A percentile compares a stretch with the other conserved stretches of the same genome.
These are phyloP conservation scores for Suillus fuscotomentosus DNA, from an alignment of 768 basidiomycete species.

Conservation along the genomic window DNA sequence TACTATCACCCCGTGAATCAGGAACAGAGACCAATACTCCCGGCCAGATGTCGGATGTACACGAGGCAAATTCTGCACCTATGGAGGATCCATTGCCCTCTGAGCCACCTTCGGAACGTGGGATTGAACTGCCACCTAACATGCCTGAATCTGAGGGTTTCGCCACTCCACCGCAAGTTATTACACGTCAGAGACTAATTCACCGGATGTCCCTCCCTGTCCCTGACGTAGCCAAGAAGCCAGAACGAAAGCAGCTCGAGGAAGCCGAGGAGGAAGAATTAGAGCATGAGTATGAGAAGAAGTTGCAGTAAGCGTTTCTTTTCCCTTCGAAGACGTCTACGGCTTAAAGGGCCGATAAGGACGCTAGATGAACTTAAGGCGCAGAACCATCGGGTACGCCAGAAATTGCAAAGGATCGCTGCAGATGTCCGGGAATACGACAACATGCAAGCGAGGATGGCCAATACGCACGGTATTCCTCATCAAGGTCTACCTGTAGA, in stretches of 20 bases:
- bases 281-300: conserved; percentile 54
- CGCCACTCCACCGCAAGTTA: background rate
- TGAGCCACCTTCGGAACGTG: conserved; percentile 10
- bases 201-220: conserved; percentile 38
- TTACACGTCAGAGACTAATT: conserved; percentile 1
- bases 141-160: background rate
- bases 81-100: conserved; percentile 4
- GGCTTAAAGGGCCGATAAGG: conserved; percentile 33
- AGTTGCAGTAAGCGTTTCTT: conserved; percentile 18
- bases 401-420: conserved; percentile 66
- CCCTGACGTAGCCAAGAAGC: background rate
- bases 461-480: conserved; percentile 45
- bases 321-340: background rate
- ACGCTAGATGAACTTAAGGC: conserved; percentile 55
- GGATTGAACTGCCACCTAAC: conserved; percentile 2
- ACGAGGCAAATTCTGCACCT: conserved; percentile 7
- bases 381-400: conserved; percentile 68
- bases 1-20: conserved; percentile 17
- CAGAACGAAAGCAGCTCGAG: conserved; percentile 26
- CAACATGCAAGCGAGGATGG: conserved; percentile 49
- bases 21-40: conserved; percentile 11
- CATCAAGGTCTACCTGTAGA: conserved; percentile 58
- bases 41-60: conserved; percentile 8
- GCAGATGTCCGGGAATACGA: conserved; percentile 66
- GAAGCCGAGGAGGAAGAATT: conserved; percentile 49